Evolutionary conservation across 768 basidiomycete species (phyloP).

Genomic region (Hemileccinum impolitum): DNA sequence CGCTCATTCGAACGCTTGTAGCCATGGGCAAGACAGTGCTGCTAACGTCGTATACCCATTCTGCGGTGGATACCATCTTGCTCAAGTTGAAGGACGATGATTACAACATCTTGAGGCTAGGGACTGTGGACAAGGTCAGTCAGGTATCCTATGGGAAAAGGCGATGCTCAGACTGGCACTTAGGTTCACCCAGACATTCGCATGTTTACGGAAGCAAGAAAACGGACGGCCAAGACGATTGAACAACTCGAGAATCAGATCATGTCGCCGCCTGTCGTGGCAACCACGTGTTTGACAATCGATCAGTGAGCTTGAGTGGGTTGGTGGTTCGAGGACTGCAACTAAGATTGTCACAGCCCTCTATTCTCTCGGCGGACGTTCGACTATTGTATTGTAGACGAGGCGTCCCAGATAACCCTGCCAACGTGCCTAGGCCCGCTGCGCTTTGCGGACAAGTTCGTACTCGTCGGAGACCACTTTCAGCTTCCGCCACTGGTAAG

Average conservation of each 20-base stretch:
- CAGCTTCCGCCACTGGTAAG: slow-evolving; percentile 91
- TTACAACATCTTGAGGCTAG: slow-evolving; percentile 78
- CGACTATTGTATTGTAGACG: slow-evolving; percentile 97
- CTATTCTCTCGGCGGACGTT: slow-evolving; percentile 83
- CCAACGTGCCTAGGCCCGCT: slow-evolving; percentile 95
- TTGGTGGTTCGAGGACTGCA: neutral
- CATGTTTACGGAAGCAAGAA: slow-evolving; percentile 62
- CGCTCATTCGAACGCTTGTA: slow-evolving; percentile 79
- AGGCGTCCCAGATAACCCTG: slow-evolving; percentile 95
- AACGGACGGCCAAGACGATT: slow-evolving; percentile 58
- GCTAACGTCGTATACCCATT: slow-evolving; percentile 93
- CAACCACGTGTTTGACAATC: slow-evolving; percentile 90
- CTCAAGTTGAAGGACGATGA: slow-evolving; percentile 70
- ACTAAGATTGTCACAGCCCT: slow-evolving; percentile 47
- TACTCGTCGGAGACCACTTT: slow-evolving; percentile 96
- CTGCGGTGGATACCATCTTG: slow-evolving; percentile 96
- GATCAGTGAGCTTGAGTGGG: slow-evolving; percentile 69
- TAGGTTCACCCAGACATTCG: slow-evolving; percentile 84
- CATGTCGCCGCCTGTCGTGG: slow-evolving; percentile 89
- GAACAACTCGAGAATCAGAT: slow-evolving; percentile 80
- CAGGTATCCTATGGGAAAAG: neutral
- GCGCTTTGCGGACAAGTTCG: slow-evolving; percentile 84
- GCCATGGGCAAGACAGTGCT: slow-evolving; percentile 82
- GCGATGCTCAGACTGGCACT: neutral
- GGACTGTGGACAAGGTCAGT: slow-evolving; percentile 85